A percentile compares a stretch with the other conserved stretches of the same genome.
Evolutionary conservation across 768 basidiomycete species (phyloP).

Genomic region (Suillus hirtellus): DNA sequence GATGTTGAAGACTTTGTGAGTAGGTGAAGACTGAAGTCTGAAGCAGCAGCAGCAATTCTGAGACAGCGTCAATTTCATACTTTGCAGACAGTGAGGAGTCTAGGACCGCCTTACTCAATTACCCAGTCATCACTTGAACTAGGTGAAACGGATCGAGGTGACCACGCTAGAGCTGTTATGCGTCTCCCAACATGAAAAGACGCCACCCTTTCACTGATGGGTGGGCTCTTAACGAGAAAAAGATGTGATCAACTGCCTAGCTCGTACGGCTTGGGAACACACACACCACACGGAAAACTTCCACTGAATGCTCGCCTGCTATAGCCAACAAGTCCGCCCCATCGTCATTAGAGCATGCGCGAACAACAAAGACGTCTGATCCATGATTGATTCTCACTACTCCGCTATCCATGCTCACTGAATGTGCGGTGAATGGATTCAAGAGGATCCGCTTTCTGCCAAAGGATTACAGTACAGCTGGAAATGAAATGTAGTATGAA

Average conservation of each 20-base stretch:
- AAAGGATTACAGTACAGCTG: slow-evolving; percentile 52
- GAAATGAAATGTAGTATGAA: slow-evolving; percentile 27
- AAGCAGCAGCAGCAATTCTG: slow-evolving; percentile 68
- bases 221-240: slow-evolving; percentile 37
- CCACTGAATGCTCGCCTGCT: slow-evolving; percentile 71
- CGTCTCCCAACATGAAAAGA: slow-evolving; percentile 73
- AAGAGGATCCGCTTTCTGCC: slow-evolving; percentile 4
- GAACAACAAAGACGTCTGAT: slow-evolving; percentile 60
- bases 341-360: slow-evolving; percentile 63
- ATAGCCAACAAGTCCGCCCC: slow-evolving; percentile 69
- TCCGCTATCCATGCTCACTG: slow-evolving; percentile 41
- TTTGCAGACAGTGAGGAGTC: not conserved
- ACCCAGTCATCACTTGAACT: slow-evolving; percentile 64
- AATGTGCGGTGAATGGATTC: not conserved
- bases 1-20: slow-evolving; percentile 55
- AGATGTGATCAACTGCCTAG: slow-evolving; percentile 14
- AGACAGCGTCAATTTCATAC: slow-evolving; percentile 13
- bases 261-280: slow-evolving; percentile 9
- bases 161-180: slow-evolving; percentile 79
- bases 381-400: slow-evolving; percentile 59
- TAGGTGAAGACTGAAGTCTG: slow-evolving; percentile 70
- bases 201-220: slow-evolving; percentile 53
- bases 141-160: slow-evolving; percentile 67
- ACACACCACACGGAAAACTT: slow-evolving; percentile 66
- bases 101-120: slow-evolving; percentile 56